Conservation (phyloP, 768 basidiomycete genomes). For the Boletus rex-veris region DNA sequence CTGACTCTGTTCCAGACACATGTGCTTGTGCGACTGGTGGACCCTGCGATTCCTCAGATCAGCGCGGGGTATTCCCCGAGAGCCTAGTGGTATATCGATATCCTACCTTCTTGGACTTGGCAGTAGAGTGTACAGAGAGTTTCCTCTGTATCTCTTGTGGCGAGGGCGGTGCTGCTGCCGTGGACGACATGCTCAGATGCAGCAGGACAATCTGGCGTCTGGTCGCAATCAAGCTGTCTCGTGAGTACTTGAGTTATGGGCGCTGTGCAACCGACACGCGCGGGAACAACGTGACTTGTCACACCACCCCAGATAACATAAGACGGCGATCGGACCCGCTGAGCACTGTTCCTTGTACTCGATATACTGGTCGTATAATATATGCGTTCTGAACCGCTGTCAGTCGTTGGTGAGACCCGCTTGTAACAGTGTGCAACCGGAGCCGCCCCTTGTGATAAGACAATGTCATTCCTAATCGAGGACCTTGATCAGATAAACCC, state of each 20-base stretch:
- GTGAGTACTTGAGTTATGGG: background rate
- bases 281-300: conserved; percentile 25
- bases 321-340: conserved; percentile 10
- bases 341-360: background rate
- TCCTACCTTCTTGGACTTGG: conserved; percentile 49
- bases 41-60: conserved; percentile 26
- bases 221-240: conserved; percentile 15
- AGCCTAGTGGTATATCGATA: background rate
- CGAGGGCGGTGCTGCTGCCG: conserved; percentile 59
- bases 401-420: background rate
- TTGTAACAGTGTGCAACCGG: background rate
- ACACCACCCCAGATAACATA: conserved; percentile 1
- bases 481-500: conserved; percentile 20
- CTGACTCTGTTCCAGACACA: conserved; percentile 80
- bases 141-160: conserved; percentile 86
- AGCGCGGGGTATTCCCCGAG: conserved; percentile 5
- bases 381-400: background rate
- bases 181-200: conserved; percentile 24
- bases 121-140: conserved; percentile 68
- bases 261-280: conserved; percentile 15
- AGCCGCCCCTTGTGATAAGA: conserved; percentile 4
- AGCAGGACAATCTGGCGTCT: background rate
- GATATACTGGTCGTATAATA: too few species aligned
- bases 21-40: conserved; percentile 28
- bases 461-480: conserved; percentile 14